Evolutionary conservation across 176 grass and related monocot species (phyloP), one percentile per base, ranked within the genome.

Genomic region (Musa beccarii): DNA sequence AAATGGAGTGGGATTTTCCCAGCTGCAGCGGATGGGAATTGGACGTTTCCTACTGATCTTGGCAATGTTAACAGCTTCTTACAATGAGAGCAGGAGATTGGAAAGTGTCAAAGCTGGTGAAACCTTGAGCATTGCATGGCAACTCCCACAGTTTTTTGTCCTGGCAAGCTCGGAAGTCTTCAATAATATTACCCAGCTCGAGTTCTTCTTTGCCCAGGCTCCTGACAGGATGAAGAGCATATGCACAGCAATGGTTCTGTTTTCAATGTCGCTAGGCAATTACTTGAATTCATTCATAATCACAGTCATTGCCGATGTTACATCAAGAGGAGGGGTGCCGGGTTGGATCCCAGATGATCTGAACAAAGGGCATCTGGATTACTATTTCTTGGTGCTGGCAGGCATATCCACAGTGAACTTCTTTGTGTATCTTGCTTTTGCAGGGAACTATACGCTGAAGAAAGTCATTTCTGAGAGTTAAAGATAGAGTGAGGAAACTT

Each of bases 201-300:
- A 96, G 82, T 96, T 96, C 72, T 96, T 96, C 89, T 96, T 82
- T 67, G 76, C 50, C 22, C 86, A 96, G 85, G 89, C 89, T 63
- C 89, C 92, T 23, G 87, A 92, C 23, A 83, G 86, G 22, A 96
- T 96, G 92, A 92, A 92, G 80, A 96, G 83, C 92, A 87, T 83
- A 6, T 96, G 92, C 78, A 92, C 84, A 25, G 81, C 92, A 66
- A 83, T 92, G 12, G 85, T 85, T 26, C 74, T 96, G 67, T 87
- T 96, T 75, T 85, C 87, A 63, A 82, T 92, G 76, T 76, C 89
- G 5, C 73, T 92, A 2, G 92, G 92, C 1, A 89, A 75, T 82
- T 96, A 96, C 80, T 75, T 89, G 80, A 96, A 87, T 72, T 89
- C 89, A 23, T 54, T 89, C 28, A 89, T 96, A 55, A 81, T 92